Evolutionary conservation across 768 basidiomycete species (phyloP), one percentile per base, ranked within the genome.

Genomic region (Arthromyces matolae): DNA sequence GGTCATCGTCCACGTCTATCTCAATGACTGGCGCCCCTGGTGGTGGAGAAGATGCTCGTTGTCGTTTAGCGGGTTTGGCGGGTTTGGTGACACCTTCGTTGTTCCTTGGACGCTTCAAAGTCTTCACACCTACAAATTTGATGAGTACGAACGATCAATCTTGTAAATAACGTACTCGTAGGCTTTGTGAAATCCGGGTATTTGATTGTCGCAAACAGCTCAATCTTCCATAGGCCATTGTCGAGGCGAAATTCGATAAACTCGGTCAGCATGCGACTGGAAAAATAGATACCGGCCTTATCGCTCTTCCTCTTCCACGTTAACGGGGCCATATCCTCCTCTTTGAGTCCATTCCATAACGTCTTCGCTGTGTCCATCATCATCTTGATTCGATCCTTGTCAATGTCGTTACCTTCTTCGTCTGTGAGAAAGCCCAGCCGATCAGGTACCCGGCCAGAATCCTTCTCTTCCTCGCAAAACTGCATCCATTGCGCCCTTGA

Each of bases 281-380:
- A 22, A 28, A 47, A 46, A 29, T 51, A 47, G 12, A 34, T 8
- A 16, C 20, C 34, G 10, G 35, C 50, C 14, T 39, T 4, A 6
- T 39, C 27, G 2, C 19, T 23, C 36, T 33, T 28, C 44, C 47
- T 51, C 24, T 24, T 40, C 50, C 50, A 51, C 3, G 45, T 39
- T 12, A 13, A 10, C 3, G 50, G 50, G 28, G 44, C 45, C 6
- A 40, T 27, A 14, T 29, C 6, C 8, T 43, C 28, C 27, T 32
- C 36, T n/a, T 51, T 19, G 8, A 51, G 22, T 31, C 46, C 19
- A 23, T 28, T 51, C 34, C 33, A 51, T 8, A 36, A 28, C 9
- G 13, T 22, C 27, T 22, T 51, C 5, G 44, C 22, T 10, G 10
- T 25, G 13, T 52, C 38, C 5, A 20, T 29, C 45, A 52, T 47